These are phyloP conservation scores for Zygotorulaspora chibaensis DNA, from an alignment of 805 yeast species.

Conservation along the genomic window DNA sequence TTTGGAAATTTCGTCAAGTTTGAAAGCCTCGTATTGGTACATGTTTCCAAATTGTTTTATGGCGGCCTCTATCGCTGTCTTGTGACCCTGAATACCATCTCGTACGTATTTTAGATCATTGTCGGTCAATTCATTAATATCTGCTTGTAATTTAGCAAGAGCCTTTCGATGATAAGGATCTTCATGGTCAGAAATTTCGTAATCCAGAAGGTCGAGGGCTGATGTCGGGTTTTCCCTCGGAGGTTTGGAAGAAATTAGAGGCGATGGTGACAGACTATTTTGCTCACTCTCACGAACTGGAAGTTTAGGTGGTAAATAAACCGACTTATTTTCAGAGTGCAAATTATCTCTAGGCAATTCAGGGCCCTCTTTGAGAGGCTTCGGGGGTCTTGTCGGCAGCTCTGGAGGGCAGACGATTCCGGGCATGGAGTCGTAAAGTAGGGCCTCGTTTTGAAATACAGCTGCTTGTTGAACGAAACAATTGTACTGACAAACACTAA, in stretches of 20 bases:
- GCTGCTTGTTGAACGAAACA: background rate
- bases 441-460: background rate
- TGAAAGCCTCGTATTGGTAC: constrained; percentile 34
- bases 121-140: constrained; percentile 11
- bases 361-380: constrained; percentile 10
- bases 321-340: background rate
- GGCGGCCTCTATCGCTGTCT: constrained; percentile 31
- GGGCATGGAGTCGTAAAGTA: constrained; percentile 11
- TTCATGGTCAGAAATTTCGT: constrained; percentile 3
- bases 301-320: constrained; percentile 3
- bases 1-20: constrained; percentile 25
- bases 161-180: constrained; percentile 17
- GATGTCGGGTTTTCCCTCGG: constrained; percentile 7
- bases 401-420: constrained; percentile 14
- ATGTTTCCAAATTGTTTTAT: constrained; percentile 37
- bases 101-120: constrained; percentile 9
- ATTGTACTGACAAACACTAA: constrained; percentile 6
- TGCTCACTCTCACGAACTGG: background rate
- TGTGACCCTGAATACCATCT: constrained; percentile 11
- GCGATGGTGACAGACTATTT: constrained; percentile 17
- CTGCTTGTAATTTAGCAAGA: constrained; percentile 11
- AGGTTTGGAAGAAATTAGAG: constrained; percentile 35
- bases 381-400: constrained; percentile 11
- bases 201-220: constrained; percentile 12
- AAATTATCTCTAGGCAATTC: background rate